A percentile compares a stretch with the other conserved stretches of the same genome.
phyloP scores from a whole-genome alignment of 768 basidiomycete genomes.

The Mycena leptocephala region DNA sequence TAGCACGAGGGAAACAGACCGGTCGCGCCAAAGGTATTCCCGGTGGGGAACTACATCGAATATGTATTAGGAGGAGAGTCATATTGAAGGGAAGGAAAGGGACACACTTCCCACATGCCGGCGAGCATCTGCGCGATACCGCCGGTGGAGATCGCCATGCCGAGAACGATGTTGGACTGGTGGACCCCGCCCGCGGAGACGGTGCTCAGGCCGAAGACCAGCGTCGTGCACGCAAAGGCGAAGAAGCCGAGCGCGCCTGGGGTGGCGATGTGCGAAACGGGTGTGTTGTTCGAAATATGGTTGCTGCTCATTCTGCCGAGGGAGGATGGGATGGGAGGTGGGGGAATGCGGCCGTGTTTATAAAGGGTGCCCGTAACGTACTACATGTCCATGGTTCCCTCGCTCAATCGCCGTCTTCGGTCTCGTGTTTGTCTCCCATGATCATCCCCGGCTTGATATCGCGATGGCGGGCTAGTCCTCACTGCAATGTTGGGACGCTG shows the following conservation, averaged over 20 bases:
- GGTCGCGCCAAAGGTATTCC: constrained; percentile 81
- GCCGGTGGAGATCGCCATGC: constrained; percentile 89
- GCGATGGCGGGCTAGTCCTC: constrained; percentile 11
- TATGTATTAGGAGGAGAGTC: constrained; percentile 17
- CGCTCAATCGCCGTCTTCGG: constrained; percentile 25
- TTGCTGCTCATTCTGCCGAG: constrained; percentile 29
- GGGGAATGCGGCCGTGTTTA: constrained; percentile 15
- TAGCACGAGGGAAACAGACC: constrained; percentile 75
- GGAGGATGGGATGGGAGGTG: constrained; percentile 12
- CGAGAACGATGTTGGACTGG: constrained; percentile 80
- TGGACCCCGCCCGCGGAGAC: constrained; percentile 66
- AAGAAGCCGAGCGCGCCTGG: constrained; percentile 81
- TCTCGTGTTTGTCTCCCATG: constrained; percentile 24
- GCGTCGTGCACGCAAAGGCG: constrained; percentile 87
- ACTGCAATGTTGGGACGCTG: constrained; percentile 20
- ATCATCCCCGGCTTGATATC: too few relatives aligned
- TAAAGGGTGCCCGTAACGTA: constrained; percentile 22
- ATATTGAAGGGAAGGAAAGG: constrained; percentile 21
- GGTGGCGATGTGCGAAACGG: constrained; percentile 62
- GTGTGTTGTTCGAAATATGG: constrained; percentile 15
- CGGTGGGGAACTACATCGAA: constrained; percentile 63
- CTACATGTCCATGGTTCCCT: constrained; percentile 16
- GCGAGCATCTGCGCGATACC: constrained; percentile 90
- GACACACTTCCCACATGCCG: constrained; percentile 82
- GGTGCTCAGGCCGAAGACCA: constrained; percentile 86